Evolutionary conservation across 2,329 filamentous ascomycete genomes (phyloP).

Genomic region (Cladosporium sp.): DNA sequence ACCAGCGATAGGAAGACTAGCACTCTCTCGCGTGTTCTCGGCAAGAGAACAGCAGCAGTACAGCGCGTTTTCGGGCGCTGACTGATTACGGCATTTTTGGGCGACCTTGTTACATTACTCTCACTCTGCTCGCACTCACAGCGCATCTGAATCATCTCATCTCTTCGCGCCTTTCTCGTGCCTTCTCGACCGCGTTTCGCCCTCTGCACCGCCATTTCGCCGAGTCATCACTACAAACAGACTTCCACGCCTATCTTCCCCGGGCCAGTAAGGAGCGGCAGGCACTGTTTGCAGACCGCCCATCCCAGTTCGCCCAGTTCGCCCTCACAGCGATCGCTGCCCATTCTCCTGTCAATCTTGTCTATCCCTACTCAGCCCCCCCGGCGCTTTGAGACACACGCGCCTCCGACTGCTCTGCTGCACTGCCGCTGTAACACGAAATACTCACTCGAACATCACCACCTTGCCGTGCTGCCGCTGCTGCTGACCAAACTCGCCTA

Average conservation of each 20-base stretch:
- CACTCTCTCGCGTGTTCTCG: background rate
- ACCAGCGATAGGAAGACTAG: background rate
- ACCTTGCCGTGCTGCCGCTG: background rate
- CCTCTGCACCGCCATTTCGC: conserved; percentile 11
- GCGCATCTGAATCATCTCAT: background rate
- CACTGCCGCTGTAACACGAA: background rate
- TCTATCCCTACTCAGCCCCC: conserved; percentile 14
- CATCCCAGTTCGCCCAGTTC: conserved; percentile 11
- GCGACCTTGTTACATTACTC: background rate
- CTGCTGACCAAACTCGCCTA: conserved; percentile 11
- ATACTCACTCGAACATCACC: background rate
- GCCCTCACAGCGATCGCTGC: conserved; percentile 11
- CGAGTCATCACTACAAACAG: conserved; percentile 3
- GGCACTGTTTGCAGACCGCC: conserved; percentile 5
- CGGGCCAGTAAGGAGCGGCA: conserved; percentile 2
- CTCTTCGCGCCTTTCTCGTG: conserved; percentile 7
- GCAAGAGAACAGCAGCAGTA: background rate
- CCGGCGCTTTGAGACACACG: background rate
- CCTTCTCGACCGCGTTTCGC: conserved; percentile 7
- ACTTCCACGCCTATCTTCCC: conserved; percentile 7
- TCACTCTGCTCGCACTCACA: background rate
- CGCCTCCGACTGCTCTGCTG: background rate
- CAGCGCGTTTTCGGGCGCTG: background rate
- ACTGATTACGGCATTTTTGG: background rate
- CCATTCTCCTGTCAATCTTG: conserved; percentile 11